Conservation (phyloP, 768 basidiomycete species). For the Melanogaster broomeanus region DNA sequence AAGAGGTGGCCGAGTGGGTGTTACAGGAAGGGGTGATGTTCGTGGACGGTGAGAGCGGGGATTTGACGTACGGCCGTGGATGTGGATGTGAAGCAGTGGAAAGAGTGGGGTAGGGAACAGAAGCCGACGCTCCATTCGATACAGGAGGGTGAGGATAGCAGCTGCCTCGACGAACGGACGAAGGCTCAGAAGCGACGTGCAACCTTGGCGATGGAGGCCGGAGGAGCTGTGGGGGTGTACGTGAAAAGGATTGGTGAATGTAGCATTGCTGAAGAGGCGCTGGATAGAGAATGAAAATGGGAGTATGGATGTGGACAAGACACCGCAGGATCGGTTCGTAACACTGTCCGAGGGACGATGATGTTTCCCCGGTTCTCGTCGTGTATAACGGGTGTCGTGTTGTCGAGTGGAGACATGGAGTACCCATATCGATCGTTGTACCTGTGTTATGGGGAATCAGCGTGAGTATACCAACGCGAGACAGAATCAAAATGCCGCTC, state of each 20-base stretch:
- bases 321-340: conserved; percentile 14
- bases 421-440: conserved; percentile 29
- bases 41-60: conserved; percentile 37
- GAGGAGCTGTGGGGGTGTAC: conserved; percentile 24
- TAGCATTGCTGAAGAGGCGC: too few relatives aligned
- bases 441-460: conserved; percentile 11
- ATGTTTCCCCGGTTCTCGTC: conserved; percentile 26
- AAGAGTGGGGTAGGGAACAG: conserved; percentile 18
- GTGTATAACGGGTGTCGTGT: conserved; percentile 37
- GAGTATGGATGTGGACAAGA: conserved; percentile 6
- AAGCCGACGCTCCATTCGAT: conserved; percentile 22
- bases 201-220: conserved; percentile 32
- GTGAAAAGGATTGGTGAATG: conserved; percentile 8
- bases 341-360: conserved; percentile 23
- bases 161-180: conserved; percentile 18
- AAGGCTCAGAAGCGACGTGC: conserved; percentile 23
- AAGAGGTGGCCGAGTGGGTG: conserved; percentile 30
- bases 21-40: conserved; percentile 41
- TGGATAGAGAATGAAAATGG: neutral
- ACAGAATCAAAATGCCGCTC: conserved; percentile 10
- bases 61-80: conserved; percentile 8
- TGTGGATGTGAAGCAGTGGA: conserved; percentile 19
- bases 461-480: conserved; percentile 14
- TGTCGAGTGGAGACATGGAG: conserved; percentile 30
- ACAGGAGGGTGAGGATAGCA: conserved; percentile 28